These are phyloP conservation scores for Hypoxylon sp. DNA, from an alignment of 2,329 filamentous ascomycete species.

Conservation along the genomic window DNA sequence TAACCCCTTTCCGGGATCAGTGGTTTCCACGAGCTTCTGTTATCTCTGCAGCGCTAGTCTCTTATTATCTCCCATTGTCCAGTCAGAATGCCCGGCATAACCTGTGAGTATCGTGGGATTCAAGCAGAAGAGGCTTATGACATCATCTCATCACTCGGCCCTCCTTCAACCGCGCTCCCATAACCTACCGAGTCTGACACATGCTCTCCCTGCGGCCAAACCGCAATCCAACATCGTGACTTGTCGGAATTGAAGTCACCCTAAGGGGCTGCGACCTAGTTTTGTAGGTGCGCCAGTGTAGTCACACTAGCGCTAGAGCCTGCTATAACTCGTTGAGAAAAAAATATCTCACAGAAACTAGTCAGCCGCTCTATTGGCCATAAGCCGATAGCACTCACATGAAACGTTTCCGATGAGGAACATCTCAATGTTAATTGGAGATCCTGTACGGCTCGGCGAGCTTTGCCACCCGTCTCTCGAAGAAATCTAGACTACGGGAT, in stretches of 20 bases:
- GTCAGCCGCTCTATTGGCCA: constrained; percentile 4
- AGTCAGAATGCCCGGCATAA: constrained; percentile 17
- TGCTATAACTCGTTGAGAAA: constrained; percentile 8
- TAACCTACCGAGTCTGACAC: constrained; percentile 24
- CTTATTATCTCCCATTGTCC: constrained; percentile 5
- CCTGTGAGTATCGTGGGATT: constrained; percentile 32
- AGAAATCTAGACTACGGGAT: constrained; percentile 29
- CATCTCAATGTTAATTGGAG: constrained; percentile 22
- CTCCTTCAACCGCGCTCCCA: constrained; percentile 16
- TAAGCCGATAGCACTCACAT: neutral
- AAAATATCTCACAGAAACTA: constrained; percentile 2
- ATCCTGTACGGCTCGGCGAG: constrained; percentile 22
- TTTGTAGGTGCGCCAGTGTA: neutral
- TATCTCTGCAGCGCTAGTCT: constrained; percentile 24
- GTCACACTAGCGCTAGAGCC: constrained; percentile 11
- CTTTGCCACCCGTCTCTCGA: constrained; percentile 25
- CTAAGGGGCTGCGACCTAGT: constrained; percentile 20
- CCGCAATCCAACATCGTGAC: constrained; percentile 31
- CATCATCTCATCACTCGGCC: constrained; percentile 29
- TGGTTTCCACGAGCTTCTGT: constrained; percentile 20
- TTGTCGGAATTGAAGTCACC: constrained; percentile 3
- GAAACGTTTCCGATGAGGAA: constrained; percentile 4
- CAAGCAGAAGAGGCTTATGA: constrained; percentile 23
- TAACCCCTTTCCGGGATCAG: constrained; percentile 26
- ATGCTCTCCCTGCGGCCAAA: constrained; percentile 19